Evolutionary conservation across 345 rosid genomes (phyloP).

Genomic region (Populus nigra): DNA sequence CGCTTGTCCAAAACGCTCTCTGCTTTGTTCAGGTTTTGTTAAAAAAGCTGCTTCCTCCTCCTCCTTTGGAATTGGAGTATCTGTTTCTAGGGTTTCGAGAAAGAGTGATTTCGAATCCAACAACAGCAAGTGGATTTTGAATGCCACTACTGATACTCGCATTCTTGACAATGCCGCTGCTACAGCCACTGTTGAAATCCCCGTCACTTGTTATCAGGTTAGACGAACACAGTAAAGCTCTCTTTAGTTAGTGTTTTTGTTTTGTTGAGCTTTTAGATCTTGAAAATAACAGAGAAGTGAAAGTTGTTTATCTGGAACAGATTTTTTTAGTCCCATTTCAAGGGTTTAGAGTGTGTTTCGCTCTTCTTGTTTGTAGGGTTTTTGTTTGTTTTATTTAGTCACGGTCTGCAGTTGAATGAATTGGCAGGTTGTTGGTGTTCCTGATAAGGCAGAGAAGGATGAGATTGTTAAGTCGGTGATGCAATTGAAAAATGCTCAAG

Average conservation of each 20-base stretch:
- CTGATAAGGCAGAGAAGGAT: conserved; percentile 82
- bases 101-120: not conserved
- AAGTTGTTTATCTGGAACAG: not conserved
- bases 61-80: not conserved
- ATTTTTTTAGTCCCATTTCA: not conserved
- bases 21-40: not conserved
- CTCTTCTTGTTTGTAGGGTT: not conserved
- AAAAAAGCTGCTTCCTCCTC: not conserved
- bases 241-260: not conserved
- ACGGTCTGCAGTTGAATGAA: conserved; percentile 6
- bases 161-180: conserved; percentile 43
- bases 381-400: not conserved
- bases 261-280: not conserved
- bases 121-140: conserved; percentile 24
- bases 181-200: conserved; percentile 48
- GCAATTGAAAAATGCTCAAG: conserved; percentile 66
- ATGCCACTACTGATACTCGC: conserved; percentile 46
- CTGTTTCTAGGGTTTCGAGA: conserved; percentile 18
- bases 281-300: not conserved
- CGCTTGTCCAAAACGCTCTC: not conserved
- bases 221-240: not conserved
- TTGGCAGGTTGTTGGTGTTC: conserved; percentile 71
- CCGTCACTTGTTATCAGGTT: conserved; percentile 83
- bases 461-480: conserved; percentile 82
- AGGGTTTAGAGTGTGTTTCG: not conserved